Evolutionary conservation across 2,329 filamentous ascomycete genomes (phyloP).

Genomic region (Cytospora chrysosperma): DNA sequence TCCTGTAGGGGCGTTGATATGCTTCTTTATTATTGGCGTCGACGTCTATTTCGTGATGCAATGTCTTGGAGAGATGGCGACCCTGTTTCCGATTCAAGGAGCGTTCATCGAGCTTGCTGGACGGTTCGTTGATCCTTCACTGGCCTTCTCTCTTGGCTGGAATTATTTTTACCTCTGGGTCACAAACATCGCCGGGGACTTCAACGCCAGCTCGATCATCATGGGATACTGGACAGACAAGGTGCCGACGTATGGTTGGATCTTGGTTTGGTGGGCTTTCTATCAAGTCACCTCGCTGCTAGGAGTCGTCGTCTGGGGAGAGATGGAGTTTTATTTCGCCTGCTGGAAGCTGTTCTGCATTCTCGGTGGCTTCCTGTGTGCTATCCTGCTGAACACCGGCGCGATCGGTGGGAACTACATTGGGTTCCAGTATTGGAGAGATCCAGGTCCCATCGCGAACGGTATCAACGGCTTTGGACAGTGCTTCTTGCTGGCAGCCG

Average conservation of each 20-base stretch:
- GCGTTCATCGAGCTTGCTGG: slow-evolving; percentile 51
- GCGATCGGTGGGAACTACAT: slow-evolving; percentile 37
- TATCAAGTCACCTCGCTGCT: slow-evolving; percentile 41
- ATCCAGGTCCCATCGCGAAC: slow-evolving; percentile 36
- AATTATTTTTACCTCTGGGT: slow-evolving; percentile 50
- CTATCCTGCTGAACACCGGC: slow-evolving; percentile 36
- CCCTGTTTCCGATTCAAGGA: slow-evolving; percentile 51
- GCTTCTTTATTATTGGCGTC: slow-evolving; percentile 34
- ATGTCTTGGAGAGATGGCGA: slow-evolving; percentile 55
- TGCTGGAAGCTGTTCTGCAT: slow-evolving; percentile 37
- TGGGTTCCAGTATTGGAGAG: slow-evolving; percentile 36
- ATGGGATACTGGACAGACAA: slow-evolving; percentile 44
- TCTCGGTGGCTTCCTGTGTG: slow-evolving; percentile 34
- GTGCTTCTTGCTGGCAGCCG: slow-evolving; percentile 37
- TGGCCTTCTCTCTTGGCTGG: slow-evolving; percentile 48
- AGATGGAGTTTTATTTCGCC: slow-evolving; percentile 36
- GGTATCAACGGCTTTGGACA: slow-evolving; percentile 38
- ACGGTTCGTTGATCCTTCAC: slow-evolving; percentile 49
- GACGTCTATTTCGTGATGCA: slow-evolving; percentile 46
- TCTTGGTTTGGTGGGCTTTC: slow-evolving; percentile 45
- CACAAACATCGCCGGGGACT: slow-evolving; percentile 43
- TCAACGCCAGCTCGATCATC: slow-evolving; percentile 45
- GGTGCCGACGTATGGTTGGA: slow-evolving; percentile 46
- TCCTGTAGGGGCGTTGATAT: slow-evolving; percentile 34
- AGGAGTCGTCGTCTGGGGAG: slow-evolving; percentile 33